Conservation (phyloP, 2,329 filamentous ascomycete genomes). For the Paecilomyces sp. region DNA sequence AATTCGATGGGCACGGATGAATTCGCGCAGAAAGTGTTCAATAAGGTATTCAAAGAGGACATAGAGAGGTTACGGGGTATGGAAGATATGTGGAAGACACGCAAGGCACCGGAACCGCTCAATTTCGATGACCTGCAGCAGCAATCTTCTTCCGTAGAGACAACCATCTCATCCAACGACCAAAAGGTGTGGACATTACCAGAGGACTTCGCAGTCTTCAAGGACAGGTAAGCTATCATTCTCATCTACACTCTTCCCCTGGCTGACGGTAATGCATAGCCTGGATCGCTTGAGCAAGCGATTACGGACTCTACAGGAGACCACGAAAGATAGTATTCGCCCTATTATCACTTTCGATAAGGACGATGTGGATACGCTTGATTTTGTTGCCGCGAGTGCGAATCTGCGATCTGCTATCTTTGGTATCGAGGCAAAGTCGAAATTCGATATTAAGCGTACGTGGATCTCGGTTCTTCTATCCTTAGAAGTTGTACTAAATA, state of each 20-base stretch:
- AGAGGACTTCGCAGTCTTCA: slow-evolving; percentile 82
- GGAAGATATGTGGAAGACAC: slow-evolving; percentile 93
- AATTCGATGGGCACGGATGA: slow-evolving; percentile 69
- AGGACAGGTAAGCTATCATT: slow-evolving; percentile 52
- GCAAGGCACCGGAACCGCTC: slow-evolving; percentile 66
- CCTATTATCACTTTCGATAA: slow-evolving; percentile 87
- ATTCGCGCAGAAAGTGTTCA: slow-evolving; percentile 75
- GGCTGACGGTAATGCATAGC: slow-evolving; percentile 33
- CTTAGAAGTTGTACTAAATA: slow-evolving; percentile 4
- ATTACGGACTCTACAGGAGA: slow-evolving; percentile 56
- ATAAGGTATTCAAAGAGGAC: slow-evolving; percentile 87
- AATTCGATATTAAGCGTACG: slow-evolving; percentile 84
- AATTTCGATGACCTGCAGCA: slow-evolving; percentile 57
- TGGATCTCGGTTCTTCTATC: background rate
- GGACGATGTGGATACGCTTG: slow-evolving; percentile 88
- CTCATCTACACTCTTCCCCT: background rate
- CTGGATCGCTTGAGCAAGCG: slow-evolving; percentile 69
- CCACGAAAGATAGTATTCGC: slow-evolving; percentile 30
- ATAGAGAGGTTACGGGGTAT: slow-evolving; percentile 75
- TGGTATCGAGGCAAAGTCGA: slow-evolving; percentile 76
- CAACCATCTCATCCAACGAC: slow-evolving; percentile 55
- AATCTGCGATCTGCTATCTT: slow-evolving; percentile 89
- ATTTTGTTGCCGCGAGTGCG: slow-evolving; percentile 85
- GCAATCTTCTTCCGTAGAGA: slow-evolving; percentile 45
- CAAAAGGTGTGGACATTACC: slow-evolving; percentile 73